A percentile compares a stretch with the other conserved stretches of the same genome.
Evolutionary conservation across 768 basidiomycete species (phyloP).

Genomic region (Lactarius hengduanensis): DNA sequence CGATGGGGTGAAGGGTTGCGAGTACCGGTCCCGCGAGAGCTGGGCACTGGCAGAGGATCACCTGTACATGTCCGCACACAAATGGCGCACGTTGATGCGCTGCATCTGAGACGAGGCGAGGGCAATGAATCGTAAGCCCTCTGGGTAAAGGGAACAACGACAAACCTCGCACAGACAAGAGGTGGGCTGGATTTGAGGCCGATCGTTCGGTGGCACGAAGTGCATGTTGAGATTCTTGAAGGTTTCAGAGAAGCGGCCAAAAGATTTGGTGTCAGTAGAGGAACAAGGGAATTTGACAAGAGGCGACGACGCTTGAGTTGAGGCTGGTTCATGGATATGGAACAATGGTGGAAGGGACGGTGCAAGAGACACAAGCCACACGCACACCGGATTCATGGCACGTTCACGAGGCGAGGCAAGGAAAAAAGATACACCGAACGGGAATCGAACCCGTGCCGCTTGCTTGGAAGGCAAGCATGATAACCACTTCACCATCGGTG

Average conservation of each 20-base stretch:
- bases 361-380: background rate
- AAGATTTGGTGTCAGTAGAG: background rate
- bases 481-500: slow-evolving; percentile 36
- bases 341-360: background rate
- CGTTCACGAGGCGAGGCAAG: background rate
- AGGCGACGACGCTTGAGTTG: slow-evolving; percentile 17
- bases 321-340: slow-evolving; percentile 5
- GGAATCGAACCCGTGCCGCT: slow-evolving; percentile 37
- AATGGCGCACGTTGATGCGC: slow-evolving; percentile 42
- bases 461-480: slow-evolving; percentile 41
- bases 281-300: slow-evolving; percentile 6
- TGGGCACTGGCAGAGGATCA: slow-evolving; percentile 32
- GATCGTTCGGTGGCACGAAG: slow-evolving; percentile 16
- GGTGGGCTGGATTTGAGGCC: slow-evolving; percentile 17
- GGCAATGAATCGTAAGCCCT: background rate
- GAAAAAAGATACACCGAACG: slow-evolving; percentile 29
- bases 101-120: slow-evolving; percentile 36
- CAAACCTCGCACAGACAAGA: slow-evolving; percentile 19
- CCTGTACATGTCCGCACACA: slow-evolving; percentile 47
- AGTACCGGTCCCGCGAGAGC: slow-evolving; percentile 36
- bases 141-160: background rate
- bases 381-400: background rate
- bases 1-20: slow-evolving; percentile 35
- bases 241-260: slow-evolving; percentile 7
- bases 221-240: slow-evolving; percentile 11